Percentiles rank a stretch among this genome's conserved stretches.
Evolutionary conservation across 176 grass and related monocot genomes (phyloP).

Genomic region (Alloteropsis semialata): DNA sequence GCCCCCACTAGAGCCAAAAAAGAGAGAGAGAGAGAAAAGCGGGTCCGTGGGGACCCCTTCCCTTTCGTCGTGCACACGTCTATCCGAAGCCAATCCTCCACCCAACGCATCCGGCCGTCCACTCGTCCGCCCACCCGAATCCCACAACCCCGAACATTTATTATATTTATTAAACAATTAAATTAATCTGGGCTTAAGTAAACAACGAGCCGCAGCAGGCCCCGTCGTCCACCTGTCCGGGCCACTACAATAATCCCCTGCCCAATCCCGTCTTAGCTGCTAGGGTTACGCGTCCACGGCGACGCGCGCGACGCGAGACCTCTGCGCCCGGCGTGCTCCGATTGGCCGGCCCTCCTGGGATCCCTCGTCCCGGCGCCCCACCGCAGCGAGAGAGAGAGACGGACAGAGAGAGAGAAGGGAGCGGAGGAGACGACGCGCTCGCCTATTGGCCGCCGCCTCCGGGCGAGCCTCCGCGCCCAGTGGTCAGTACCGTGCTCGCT

Average conservation of each 20-base stretch:
- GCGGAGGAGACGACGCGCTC: background rate
- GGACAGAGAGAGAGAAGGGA: background rate
- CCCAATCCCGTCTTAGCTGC: slow-evolving; percentile 1
- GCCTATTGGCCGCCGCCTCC: slow-evolving; percentile 42
- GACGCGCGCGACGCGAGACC: background rate
- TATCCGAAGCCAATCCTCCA: background rate
- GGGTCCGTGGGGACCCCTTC: background rate
- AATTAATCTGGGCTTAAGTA: background rate
- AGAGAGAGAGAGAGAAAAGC: background rate
- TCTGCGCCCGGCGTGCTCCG: slow-evolving; percentile 8
- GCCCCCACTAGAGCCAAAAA: background rate
- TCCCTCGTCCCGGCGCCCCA: background rate
- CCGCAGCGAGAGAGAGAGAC: background rate
- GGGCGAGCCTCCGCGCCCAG: slow-evolving; percentile 12
- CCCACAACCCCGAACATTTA: background rate
- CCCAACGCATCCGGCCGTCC: background rate
- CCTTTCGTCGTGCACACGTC: slow-evolving; percentile 17
- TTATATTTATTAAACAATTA: background rate
- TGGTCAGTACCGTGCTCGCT: slow-evolving; percentile 28
- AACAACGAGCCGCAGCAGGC: background rate
- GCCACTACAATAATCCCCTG: slow-evolving; percentile 6
- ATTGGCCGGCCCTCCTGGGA: slow-evolving; percentile 29
- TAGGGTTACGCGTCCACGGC: slow-evolving; percentile 23
- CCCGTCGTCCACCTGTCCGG: slow-evolving; percentile 5
- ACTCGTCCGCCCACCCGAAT: background rate